Percentiles rank a stretch among this genome's conserved stretches.
phyloP scores from a whole-genome alignment of 1,284 basidiomycete genomes.

The Rhizoctonia solani region DNA sequence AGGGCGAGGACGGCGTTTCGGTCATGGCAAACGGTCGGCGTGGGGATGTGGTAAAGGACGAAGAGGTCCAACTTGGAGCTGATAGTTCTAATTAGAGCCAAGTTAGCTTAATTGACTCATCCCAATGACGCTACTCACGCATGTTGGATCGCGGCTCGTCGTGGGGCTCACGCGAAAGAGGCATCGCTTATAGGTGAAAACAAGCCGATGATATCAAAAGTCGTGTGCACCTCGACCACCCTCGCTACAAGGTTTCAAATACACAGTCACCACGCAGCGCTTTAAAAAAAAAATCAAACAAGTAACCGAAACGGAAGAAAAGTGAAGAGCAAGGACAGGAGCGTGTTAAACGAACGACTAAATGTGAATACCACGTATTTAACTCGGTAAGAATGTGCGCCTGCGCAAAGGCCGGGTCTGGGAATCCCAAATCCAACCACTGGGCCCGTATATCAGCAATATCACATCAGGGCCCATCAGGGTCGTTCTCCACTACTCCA shows the following conservation, averaged over 20 bases:
- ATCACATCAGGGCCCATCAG: constrained; percentile 29
- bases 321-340: constrained; percentile 1
- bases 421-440: not conserved
- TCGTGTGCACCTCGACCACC: too few species aligned
- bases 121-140: not conserved
- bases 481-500: too few species aligned
- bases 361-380: not conserved
- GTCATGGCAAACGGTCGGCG: constrained; percentile 9
- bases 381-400: constrained; percentile 20
- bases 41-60: not conserved
- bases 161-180: not conserved
- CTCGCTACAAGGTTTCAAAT: too few species aligned
- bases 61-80: constrained; percentile 18
- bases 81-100: not conserved
- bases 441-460: not conserved
- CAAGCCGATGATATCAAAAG: too few species aligned
- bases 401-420: constrained; percentile 28
- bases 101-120: not conserved
- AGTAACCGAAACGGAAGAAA: too few species aligned
- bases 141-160: not conserved
- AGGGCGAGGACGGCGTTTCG: constrained; percentile 1
- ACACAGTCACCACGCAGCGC: too few species aligned
- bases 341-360: constrained; percentile 12
- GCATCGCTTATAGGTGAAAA: not conserved
- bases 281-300: too few species aligned